Conservation (phyloP, 352 stramenopile genomes). For the Phytophthora rubi region DNA sequence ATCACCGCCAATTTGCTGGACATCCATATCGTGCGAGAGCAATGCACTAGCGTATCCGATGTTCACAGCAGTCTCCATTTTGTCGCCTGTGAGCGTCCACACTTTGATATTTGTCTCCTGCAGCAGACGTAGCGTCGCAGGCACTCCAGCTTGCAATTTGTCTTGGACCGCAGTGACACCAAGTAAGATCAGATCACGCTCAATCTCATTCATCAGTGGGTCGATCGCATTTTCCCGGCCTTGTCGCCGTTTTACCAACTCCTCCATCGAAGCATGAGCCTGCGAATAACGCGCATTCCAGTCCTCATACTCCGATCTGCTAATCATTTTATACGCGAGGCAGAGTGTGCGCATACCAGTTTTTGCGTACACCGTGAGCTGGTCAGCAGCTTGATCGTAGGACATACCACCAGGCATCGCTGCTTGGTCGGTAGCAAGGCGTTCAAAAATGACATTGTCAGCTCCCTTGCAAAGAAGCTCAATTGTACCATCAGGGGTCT, state of each 20-base stretch:
- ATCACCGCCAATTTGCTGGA: slow-evolving; percentile 65
- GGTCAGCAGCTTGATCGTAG: slow-evolving; percentile 38
- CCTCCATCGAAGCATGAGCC: slow-evolving; percentile 67
- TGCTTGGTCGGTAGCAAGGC: slow-evolving; percentile 47
- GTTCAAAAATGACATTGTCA: slow-evolving; percentile 84
- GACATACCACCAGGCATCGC: slow-evolving; percentile 27
- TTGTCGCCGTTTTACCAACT: slow-evolving; percentile 76
- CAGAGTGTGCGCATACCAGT: slow-evolving; percentile 83
- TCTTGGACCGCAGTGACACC: slow-evolving; percentile 94
- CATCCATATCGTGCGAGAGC: slow-evolving; percentile 81
- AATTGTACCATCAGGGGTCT: slow-evolving; percentile 65
- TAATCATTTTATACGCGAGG: slow-evolving; percentile 70
- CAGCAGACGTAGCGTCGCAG: slow-evolving; percentile 84
- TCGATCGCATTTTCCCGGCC: slow-evolving; percentile 75
- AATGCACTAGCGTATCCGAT: slow-evolving; percentile 93
- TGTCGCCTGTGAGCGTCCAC: slow-evolving; percentile 96
- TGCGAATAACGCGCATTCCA: slow-evolving; percentile 68
- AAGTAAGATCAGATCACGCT: slow-evolving; percentile 78
- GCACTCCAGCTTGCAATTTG: slow-evolving; percentile 92
- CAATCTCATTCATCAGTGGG: slow-evolving; percentile 82
- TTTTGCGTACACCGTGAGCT: slow-evolving; percentile 74
- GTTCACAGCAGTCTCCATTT: slow-evolving; percentile 95
- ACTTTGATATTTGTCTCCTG: slow-evolving; percentile 92
- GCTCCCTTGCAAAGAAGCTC: slow-evolving; percentile 81
- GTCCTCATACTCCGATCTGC: slow-evolving; percentile 49